Conservation (phyloP, 1,284 basidiomycete genomes). For the Naganishia sp. region DNA sequence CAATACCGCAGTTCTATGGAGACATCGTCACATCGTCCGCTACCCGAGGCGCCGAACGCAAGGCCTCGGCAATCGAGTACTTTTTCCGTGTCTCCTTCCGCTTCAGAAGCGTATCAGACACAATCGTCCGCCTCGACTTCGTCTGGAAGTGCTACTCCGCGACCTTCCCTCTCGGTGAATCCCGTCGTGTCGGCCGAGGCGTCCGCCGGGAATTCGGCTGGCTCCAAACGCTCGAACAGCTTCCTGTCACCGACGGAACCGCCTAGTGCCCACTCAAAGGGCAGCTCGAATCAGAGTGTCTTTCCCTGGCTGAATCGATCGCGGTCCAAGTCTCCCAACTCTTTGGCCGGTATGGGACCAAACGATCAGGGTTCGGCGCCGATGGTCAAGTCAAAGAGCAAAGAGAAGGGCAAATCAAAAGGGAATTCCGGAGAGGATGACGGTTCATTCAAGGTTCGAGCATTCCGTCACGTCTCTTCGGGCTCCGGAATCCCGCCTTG, state of each 20-base stretch:
- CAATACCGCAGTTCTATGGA: not conserved
- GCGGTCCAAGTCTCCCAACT: constrained; percentile 17
- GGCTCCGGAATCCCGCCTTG: constrained; percentile 28
- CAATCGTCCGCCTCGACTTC: not conserved
- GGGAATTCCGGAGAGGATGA: constrained; percentile 38
- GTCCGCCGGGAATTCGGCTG: not conserved
- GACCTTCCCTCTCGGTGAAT: constrained; percentile 11
- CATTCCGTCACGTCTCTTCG: constrained; percentile 49
- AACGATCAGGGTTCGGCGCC: constrained; percentile 3
- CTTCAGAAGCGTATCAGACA: not conserved
- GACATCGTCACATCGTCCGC: constrained; percentile 1
- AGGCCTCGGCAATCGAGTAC: constrained; percentile 1
- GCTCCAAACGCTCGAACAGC: constrained; percentile 2
- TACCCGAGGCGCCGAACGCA: constrained; percentile 10
- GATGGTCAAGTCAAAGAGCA: constrained; percentile 23
- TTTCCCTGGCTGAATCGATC: constrained; percentile 26
- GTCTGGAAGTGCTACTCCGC: constrained; percentile 8
- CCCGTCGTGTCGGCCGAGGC: not conserved
- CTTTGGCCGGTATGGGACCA: not conserved
- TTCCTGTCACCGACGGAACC: not conserved
- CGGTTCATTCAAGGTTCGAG: constrained; percentile 49
- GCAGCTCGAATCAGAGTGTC: constrained; percentile 20
- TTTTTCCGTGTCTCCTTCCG: not conserved
- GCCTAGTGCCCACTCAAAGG: not conserved
- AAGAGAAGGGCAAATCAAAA: constrained; percentile 14